Evolutionary conservation across 2,329 filamentous ascomycete species (phyloP).

Genomic region (Aspergillus pseudoglaucus): DNA sequence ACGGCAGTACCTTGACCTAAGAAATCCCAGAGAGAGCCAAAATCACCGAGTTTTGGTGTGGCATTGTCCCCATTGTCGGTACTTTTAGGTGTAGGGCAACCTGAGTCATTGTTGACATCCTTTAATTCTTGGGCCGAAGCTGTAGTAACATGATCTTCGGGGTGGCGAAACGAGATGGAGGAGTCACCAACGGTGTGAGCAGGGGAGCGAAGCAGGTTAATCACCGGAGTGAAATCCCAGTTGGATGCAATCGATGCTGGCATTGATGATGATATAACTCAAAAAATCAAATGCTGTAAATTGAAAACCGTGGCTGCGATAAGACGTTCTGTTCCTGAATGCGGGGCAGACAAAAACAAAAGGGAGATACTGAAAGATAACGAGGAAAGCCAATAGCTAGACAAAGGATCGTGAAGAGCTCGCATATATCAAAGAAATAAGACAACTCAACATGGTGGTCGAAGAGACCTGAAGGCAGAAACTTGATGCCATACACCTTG

Average conservation of each 20-base stretch:
- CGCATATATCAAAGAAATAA: conserved; percentile 2
- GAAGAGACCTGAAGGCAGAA: conserved; percentile 7
- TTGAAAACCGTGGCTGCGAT: background rate
- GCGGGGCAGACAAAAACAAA: conserved; percentile 5
- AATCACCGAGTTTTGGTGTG: conserved; percentile 35
- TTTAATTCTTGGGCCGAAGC: conserved; percentile 3
- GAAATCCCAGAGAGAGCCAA: conserved; percentile 37
- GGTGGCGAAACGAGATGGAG: conserved; percentile 7
- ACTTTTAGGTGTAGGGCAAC: background rate
- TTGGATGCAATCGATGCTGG: conserved; percentile 19
- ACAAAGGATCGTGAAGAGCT: background rate
- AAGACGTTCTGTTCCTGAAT: background rate
- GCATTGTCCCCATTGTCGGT: conserved; percentile 2
- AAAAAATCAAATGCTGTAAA: background rate
- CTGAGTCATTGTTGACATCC: conserved; percentile 4
- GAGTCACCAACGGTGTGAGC: conserved; percentile 10
- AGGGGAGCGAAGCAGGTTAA: conserved; percentile 37
- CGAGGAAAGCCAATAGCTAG: conserved; percentile 1
- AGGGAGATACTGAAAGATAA: background rate
- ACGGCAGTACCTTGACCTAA: conserved; percentile 21
- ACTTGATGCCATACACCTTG: conserved; percentile 8
- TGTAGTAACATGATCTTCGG: conserved; percentile 6
- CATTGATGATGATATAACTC: conserved; percentile 20
- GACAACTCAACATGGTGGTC: conserved; percentile 17
- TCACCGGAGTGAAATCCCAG: conserved; percentile 43